Base-by-base conservation (phyloP, 2,329 filamentous ascomycete species). In the Cytospora chrysosperma region DNA sequence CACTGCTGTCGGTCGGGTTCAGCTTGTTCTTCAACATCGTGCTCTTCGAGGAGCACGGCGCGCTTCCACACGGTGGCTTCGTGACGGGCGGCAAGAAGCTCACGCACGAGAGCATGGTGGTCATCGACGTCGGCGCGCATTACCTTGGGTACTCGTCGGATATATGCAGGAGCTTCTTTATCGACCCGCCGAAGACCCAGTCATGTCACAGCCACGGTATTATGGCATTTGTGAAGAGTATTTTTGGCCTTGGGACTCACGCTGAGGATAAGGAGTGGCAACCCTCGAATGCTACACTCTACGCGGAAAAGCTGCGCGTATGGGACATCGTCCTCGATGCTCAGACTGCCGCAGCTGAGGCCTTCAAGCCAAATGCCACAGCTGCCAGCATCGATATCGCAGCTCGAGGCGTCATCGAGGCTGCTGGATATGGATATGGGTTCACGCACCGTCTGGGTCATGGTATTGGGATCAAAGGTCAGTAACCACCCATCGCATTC, bases 381-480 rank as follows among this genome's bases (percentile, higher is more conserved):
- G 85, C 85, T 1, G 85, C 86, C 1, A 81, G 78, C 49, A 82
- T 88, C 2, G 86, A 88, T 65, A 79, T 88, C 49, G 85, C 86
- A 1, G 86, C 86, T 7, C 78, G 85, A 1, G 73, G 74, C 0
- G 77, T 88, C 24, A 88, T 88, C 56, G 78, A 81, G 15, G 72
- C 80, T 13, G 85, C 84, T 0, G 85, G 85, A 0, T 88, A 88
- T 64, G 84, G 82, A 0, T 74, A 80, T 24, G 78, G 77, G 0
- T 88, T 88, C 66, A 88, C 85, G 1, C 86, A 88, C 67, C 79
- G 86, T 1, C 75, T 88, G 1, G 86, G 86, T 1, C 86, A 89
- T 68, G 83, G 86, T 1, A 87, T 89, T 55, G 86, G 86, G 0
- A 87, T 89, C 70, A 88, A 88, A 73, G 74, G 74, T 73, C n/a